These are phyloP conservation scores for Pythium rishiriense DNA, from an alignment of 352 stramenopile species.

Conservation along the genomic window DNA sequence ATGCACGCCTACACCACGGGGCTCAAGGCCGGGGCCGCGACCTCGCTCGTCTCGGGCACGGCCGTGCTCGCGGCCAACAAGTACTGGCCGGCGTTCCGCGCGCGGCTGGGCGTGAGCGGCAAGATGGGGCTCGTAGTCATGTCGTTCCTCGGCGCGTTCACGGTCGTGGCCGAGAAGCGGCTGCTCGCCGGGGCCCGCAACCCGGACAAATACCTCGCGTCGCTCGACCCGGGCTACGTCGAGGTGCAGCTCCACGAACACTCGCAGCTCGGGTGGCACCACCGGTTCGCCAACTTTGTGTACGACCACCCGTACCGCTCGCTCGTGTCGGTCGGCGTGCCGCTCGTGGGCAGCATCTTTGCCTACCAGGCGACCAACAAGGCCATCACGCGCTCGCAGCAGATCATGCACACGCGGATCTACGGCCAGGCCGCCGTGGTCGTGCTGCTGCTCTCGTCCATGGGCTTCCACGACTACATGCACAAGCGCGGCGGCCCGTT, in stretches of 20 bases:
- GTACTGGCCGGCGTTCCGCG: conserved; percentile 66
- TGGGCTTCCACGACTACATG: conserved; percentile 87
- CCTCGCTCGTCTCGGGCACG: conserved; percentile 27
- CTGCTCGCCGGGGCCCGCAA: conserved; percentile 63
- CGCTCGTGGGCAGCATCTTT: conserved; percentile 73
- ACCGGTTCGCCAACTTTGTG: conserved; percentile 66
- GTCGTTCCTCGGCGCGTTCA: conserved; percentile 64
- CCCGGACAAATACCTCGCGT: conserved; percentile 65
- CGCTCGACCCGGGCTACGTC: conserved; percentile 49
- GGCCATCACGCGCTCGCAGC: conserved; percentile 65
- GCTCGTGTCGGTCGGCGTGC: conserved; percentile 49
- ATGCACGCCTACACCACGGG: conserved; percentile 59
- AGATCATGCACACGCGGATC: conserved; percentile 86
- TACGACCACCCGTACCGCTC: conserved; percentile 80
- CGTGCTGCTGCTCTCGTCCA: conserved; percentile 66
- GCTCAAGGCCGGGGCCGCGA: conserved; percentile 47
- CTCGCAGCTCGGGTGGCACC: conserved; percentile 49
- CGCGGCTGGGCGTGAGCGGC: conserved; percentile 60
- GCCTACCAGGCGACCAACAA: conserved; percentile 67
- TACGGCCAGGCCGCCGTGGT: conserved; percentile 74
- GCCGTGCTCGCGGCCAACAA: conserved; percentile 52
- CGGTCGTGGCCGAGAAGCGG: conserved; percentile 55
- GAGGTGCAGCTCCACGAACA: conserved; percentile 31
- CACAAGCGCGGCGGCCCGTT: conserved; percentile 59
- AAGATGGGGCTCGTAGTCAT: conserved; percentile 74